Evolutionary conservation across 2,329 filamentous ascomycete genomes (phyloP).

Genomic region (Lasiodiplodia sp.): DNA sequence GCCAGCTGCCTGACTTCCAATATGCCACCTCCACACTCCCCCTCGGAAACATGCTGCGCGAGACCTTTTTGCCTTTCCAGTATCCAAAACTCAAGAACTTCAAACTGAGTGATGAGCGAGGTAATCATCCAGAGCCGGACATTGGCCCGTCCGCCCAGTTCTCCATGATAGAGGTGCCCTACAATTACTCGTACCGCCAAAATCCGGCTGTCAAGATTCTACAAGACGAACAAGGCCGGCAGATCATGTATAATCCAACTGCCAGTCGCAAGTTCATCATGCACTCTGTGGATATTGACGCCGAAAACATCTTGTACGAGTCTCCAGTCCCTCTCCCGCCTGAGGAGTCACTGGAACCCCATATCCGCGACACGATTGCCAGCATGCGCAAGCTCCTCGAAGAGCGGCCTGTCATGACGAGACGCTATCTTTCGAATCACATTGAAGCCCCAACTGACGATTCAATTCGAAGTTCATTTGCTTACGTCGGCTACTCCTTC

Average conservation of each 20-base stretch:
- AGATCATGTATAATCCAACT: slow-evolving; percentile 53
- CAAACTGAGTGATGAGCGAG: slow-evolving; percentile 48
- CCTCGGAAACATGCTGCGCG: slow-evolving; percentile 74
- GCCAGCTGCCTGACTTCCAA: slow-evolving; percentile 86
- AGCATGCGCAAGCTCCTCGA: slow-evolving; percentile 72
- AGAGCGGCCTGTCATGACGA: slow-evolving; percentile 83
- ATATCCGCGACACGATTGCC: slow-evolving; percentile 69
- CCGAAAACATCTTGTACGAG: slow-evolving; percentile 66
- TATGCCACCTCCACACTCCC: slow-evolving; percentile 73
- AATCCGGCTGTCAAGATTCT: slow-evolving; percentile 77
- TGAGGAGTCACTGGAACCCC: slow-evolving; percentile 58
- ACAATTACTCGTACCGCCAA: slow-evolving; percentile 80
- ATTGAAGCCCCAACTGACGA: slow-evolving; percentile 63
- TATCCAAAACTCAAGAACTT: slow-evolving; percentile 70
- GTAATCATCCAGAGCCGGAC: slow-evolving; percentile 69
- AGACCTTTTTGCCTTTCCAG: slow-evolving; percentile 74
- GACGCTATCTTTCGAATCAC: slow-evolving; percentile 79
- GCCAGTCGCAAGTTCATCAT: slow-evolving; percentile 60
- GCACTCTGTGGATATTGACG: slow-evolving; percentile 67
- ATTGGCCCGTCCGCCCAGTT: slow-evolving; percentile 83
- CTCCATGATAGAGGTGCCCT: slow-evolving; percentile 75
- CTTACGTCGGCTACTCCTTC: slow-evolving; percentile 91
- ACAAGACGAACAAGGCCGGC: slow-evolving; percentile 59
- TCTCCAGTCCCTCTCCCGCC: slow-evolving; percentile 64
- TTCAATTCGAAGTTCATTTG: slow-evolving; percentile 74